Base-by-base conservation (phyloP, 176 grass and related monocot species). In the Aegilops bicornis region DNA sequence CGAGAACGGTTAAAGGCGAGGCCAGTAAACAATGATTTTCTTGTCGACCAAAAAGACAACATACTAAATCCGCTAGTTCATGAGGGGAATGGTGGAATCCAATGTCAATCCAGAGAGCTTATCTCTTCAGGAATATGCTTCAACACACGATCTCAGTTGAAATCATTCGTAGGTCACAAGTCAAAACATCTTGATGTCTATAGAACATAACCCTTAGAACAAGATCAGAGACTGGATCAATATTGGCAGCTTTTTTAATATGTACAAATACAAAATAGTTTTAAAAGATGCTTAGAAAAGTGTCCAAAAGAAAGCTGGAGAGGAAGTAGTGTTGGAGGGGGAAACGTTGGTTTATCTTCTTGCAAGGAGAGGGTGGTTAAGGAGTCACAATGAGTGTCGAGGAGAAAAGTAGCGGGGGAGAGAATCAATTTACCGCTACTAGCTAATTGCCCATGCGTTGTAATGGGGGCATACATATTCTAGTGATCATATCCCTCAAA, bases 121-220 rank as follows among this genome's bases (percentile, higher is more conserved):
- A 71, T 82, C 89, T 8, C 33, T 85, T 83, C 92, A 95, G 39
- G 90, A 95, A 65, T 89, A 91, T 91, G 91, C 89, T 65, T 91
- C 89, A 97, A 95, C 52, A 92, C 91, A 60, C 83, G 92, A 42
- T 92, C 95, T 83, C 92, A 95, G 60, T 87, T 95, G 72, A 97
- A 93, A 87, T 82, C 89, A 30, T 93, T 85, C 27, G 93, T 97
- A 52, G 89, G 88, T 64, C 87, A 90, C 62, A 95, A 90, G 76
- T 91, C 95, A 43, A 93, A 97, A 74, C 95, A 93, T 15, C 89
- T 95, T 29, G 83, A 91, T 79, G 89, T 95, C 15, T 95, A 97
- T 56, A 89, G 95, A 78, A 90, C 89, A 4, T 40, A 95, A 70
- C 95, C 92, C 48, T 80, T 97, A 23, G 92, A 92, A 80, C 95